Percentiles rank a stretch among this genome's conserved stretches.
These are phyloP conservation scores for Pichia thaimueangensis DNA, from an alignment of 805 yeast species.

Conservation along the genomic window DNA sequence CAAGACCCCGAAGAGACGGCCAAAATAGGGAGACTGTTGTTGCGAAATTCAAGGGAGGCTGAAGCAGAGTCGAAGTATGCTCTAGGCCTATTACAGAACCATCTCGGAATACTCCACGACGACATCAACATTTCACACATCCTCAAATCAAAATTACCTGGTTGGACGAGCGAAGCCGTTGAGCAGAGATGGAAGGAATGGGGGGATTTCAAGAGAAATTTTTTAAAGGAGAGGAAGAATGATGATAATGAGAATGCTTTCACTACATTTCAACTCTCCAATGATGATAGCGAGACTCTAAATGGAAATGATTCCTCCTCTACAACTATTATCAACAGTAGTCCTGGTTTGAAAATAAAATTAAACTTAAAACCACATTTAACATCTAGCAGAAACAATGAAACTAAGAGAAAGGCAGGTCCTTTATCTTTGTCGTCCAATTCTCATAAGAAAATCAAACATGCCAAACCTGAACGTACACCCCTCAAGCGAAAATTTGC, in stretches of 20 bases:
- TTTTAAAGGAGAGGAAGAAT: slow-evolving; percentile 1
- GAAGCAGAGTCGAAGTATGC: slow-evolving; percentile 24
- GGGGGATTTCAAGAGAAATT: slow-evolving; percentile 22
- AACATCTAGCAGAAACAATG: neutral
- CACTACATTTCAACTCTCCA: neutral
- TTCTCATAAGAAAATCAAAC: too few relatives aligned
- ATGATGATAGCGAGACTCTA: neutral
- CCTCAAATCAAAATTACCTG: slow-evolving; percentile 7
- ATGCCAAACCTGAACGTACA: too few relatives aligned
- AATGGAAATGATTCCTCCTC: neutral
- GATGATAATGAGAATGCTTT: neutral
- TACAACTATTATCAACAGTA: neutral
- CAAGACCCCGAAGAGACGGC: slow-evolving; percentile 3
- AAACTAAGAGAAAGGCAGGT: neutral
- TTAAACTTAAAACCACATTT: neutral
- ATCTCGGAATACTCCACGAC: slow-evolving; percentile 20
- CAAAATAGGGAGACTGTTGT: slow-evolving; percentile 8
- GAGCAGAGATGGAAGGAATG: slow-evolving; percentile 19
- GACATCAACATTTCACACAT: slow-evolving; percentile 15
- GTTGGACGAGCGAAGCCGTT: slow-evolving; percentile 17
- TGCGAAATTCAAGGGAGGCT: slow-evolving; percentile 22
- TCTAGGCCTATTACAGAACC: slow-evolving; percentile 16
- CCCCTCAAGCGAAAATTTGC: too few relatives aligned
- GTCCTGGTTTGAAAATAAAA: slow-evolving; percentile 1
- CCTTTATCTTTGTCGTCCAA: too few relatives aligned